Conservation (phyloP, 2,329 filamentous ascomycete species). For the Colletotrichum tanaceti region DNA sequence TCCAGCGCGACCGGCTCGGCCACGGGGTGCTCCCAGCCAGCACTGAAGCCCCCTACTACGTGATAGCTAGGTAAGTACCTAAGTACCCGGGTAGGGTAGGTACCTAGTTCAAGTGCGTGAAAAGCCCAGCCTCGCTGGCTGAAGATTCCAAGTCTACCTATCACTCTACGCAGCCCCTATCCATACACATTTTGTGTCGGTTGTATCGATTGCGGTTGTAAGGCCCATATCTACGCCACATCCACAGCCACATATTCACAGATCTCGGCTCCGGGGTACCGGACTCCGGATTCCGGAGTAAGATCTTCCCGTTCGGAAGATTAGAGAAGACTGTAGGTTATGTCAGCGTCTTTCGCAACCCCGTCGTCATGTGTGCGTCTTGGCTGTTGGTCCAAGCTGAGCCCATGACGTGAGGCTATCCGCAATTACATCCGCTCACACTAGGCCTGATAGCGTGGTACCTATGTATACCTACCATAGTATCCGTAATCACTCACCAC, state of each 20-base stretch:
- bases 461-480: too few relatives aligned
- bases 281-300: background rate
- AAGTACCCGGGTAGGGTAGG: too few relatives aligned
- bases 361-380: slow-evolving; percentile 32
- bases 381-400: slow-evolving; percentile 7
- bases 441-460: too few relatives aligned
- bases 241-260: background rate
- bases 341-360: slow-evolving; percentile 14
- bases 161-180: background rate
- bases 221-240: background rate
- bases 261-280: background rate
- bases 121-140: background rate
- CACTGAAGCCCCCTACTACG: slow-evolving; percentile 23
- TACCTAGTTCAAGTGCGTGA: too few relatives aligned
- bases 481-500: too few relatives aligned
- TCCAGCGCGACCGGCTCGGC: background rate
- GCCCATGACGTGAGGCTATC: slow-evolving; percentile 28
- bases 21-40: slow-evolving; percentile 17
- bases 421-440: slow-evolving; percentile 17
- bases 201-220: background rate
- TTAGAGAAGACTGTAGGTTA: background rate
- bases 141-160: background rate
- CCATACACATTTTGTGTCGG: background rate
- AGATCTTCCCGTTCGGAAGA: background rate
- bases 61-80: background rate